These are phyloP conservation scores for Diatrype stigma DNA, from an alignment of 2,329 filamentous ascomycete species.

Conservation along the genomic window DNA sequence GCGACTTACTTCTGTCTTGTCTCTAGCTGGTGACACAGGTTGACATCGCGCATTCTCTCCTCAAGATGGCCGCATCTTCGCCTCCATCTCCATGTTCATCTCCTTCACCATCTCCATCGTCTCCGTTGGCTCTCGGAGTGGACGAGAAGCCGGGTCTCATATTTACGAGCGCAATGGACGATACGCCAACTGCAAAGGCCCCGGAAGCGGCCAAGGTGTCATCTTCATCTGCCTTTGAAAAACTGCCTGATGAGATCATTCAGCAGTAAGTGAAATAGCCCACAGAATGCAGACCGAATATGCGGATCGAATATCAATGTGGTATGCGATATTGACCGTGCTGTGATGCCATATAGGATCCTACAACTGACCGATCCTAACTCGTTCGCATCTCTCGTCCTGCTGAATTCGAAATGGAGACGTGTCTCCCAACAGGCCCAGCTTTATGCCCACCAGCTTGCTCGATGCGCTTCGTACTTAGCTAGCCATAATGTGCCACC, in stretches of 20 bases:
- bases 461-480: constrained; percentile 56
- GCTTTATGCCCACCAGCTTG: constrained; percentile 60
- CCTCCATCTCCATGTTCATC: neutral
- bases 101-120: neutral
- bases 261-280: constrained; percentile 49
- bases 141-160: neutral
- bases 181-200: constrained; percentile 10
- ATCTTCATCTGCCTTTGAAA: constrained; percentile 44
- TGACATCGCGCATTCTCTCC: neutral
- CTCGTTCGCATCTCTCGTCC: constrained; percentile 61
- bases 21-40: too few relatives aligned
- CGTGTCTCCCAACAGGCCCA: constrained; percentile 58
- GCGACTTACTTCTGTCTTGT: too few relatives aligned
- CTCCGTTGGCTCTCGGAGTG: neutral
- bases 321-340: neutral
- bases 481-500: constrained; percentile 39
- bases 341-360: constrained; percentile 44
- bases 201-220: constrained; percentile 9
- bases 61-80: neutral
- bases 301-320: constrained; percentile 3
- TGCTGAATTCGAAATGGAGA: constrained; percentile 64
- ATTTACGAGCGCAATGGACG: neutral
- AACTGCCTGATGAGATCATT: constrained; percentile 65
- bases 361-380: constrained; percentile 56
- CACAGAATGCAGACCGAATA: constrained; percentile 2